A percentile compares a stretch with the other conserved stretches of the same genome.
Evolutionary conservation across 2,329 filamentous ascomycete species (phyloP).

Genomic region (Didymella glomerata): DNA sequence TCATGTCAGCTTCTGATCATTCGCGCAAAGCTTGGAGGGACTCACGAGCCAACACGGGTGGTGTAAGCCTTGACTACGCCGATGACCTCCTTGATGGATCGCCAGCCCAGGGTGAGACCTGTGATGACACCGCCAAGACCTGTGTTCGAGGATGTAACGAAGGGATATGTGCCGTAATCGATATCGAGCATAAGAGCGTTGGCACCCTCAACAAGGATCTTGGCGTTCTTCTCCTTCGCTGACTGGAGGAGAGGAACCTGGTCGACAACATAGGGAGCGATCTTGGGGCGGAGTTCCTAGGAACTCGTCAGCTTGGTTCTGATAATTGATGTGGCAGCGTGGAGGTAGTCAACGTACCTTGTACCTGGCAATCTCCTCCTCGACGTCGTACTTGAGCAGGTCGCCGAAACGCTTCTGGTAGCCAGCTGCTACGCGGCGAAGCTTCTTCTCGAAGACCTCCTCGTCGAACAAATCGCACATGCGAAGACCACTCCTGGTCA

Average conservation of each 20-base stretch:
- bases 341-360: slow-evolving; percentile 51
- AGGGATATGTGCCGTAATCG: slow-evolving; percentile 65
- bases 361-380: slow-evolving; percentile 72
- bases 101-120: slow-evolving; percentile 68
- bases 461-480: slow-evolving; percentile 74
- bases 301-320: background rate
- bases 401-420: slow-evolving; percentile 75
- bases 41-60: slow-evolving; percentile 62
- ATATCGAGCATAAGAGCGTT: slow-evolving; percentile 75
- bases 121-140: slow-evolving; percentile 69
- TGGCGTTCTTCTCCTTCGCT: slow-evolving; percentile 66
- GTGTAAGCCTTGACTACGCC: slow-evolving; percentile 75
- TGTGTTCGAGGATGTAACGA: slow-evolving; percentile 68
- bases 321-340: background rate
- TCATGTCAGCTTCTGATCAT: slow-evolving; percentile 18
- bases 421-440: slow-evolving; percentile 68
- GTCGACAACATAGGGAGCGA: slow-evolving; percentile 71
- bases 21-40: background rate
- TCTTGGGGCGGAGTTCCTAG: slow-evolving; percentile 62
- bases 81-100: slow-evolving; percentile 67
- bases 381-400: slow-evolving; percentile 71
- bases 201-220: slow-evolving; percentile 74
- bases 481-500: slow-evolving; percentile 71
- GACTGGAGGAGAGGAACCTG: slow-evolving; percentile 69
- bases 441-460: slow-evolving; percentile 70